Evolutionary conservation across 2,329 filamentous ascomycete species (phyloP), one percentile per base, ranked within the genome.

Genomic region (Aspergillus transmontanensis): DNA sequence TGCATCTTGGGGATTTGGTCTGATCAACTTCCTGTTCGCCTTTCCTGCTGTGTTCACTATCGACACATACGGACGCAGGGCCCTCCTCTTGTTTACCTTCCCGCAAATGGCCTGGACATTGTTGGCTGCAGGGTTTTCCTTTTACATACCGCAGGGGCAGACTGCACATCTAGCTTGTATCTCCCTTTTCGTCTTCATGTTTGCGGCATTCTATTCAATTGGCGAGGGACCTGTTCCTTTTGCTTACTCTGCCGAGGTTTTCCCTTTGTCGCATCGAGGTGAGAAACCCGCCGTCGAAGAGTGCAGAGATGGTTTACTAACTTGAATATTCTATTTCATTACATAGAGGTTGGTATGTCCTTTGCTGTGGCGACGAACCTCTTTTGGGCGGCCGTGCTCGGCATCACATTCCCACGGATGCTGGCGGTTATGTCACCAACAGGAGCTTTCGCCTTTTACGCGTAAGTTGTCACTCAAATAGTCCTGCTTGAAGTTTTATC

Each of bases 31-130:
- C 73, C 62, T 89, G 55, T 89, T 89, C 65, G 85, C 87, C n/a
- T 87, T 86, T 75, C 87, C 86, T 0, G 86, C 87, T 6, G 80
- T 89, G 66, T 87, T 83, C 81, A 90, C 88, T 1, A 90, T 90
- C 64, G 88, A 90, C 71, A 89, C 87, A 0, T 89, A 85, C 65
- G 88, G 87, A n/a, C 85, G 88, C 39, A 83, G 88, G 39, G 79
- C 85, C 19, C 79, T 90, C 14, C 80, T 89, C 2, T 78, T 89
- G 0, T 89, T 90, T 74, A 90, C 88, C 3, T 89, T 90, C 71
- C 87, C 87, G 0, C 82, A 89, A 63, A 90, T 90, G 87, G 85
- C 85, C 14, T 89, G 87, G 86, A 87, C 86, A 5, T 76, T 90
- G n/a, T 80, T 90, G 1, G 85, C 86, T 0, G 86, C 85, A n/a